phyloP scores from a whole-genome alignment of 495 filamentous ascomycete genomes.

The Trichocladium uniseriatum region DNA sequence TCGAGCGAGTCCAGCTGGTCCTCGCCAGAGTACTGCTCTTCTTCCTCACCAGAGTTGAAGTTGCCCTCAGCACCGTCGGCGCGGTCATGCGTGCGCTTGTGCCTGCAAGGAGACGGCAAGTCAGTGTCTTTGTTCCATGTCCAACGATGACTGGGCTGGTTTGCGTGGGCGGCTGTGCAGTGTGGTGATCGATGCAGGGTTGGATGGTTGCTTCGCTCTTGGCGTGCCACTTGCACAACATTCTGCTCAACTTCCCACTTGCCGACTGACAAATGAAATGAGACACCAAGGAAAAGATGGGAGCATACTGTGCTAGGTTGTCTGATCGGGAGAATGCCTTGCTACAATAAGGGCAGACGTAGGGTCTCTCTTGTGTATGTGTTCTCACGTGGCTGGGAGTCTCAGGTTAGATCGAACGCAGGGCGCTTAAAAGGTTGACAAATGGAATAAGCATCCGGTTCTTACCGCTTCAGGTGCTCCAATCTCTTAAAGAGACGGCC shows the following conservation, averaged over 20 bases:
- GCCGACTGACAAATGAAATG: conserved; percentile 26
- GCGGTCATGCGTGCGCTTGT: conserved; percentile 90
- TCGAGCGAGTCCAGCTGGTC: conserved; percentile 68
- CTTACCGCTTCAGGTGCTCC: conserved; percentile 98
- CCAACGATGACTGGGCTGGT: conserved; percentile 14
- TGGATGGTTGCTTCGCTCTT: conserved; percentile 16
- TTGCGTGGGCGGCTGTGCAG: conserved; percentile 27
- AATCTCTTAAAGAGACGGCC: conserved; percentile 96
- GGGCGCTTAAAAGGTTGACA: conserved; percentile 31
- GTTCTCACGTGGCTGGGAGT: conserved; percentile 92
- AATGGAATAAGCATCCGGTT: conserved; percentile 37
- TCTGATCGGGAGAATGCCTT: conserved; percentile 98
- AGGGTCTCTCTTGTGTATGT: conserved; percentile 97
- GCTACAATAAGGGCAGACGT: conserved; percentile 92
- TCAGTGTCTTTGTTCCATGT: conserved; percentile 23
- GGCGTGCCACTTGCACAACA: conserved; percentile 31
- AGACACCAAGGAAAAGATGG: conserved; percentile 26
- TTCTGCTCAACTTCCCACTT: conserved; percentile 14
- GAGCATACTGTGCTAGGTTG: conserved; percentile 90
- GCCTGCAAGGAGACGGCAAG: conserved; percentile 44
- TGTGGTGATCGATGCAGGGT: conserved; percentile 15
- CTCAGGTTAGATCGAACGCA: conserved; percentile 44
- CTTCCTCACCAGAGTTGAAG: conserved; percentile 64
- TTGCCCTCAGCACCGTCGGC: conserved; percentile 60
- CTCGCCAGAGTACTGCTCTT: conserved; percentile 58